phyloP scores from a whole-genome alignment of 306 rosid genomes.

The Quercus aquifolioides region DNA sequence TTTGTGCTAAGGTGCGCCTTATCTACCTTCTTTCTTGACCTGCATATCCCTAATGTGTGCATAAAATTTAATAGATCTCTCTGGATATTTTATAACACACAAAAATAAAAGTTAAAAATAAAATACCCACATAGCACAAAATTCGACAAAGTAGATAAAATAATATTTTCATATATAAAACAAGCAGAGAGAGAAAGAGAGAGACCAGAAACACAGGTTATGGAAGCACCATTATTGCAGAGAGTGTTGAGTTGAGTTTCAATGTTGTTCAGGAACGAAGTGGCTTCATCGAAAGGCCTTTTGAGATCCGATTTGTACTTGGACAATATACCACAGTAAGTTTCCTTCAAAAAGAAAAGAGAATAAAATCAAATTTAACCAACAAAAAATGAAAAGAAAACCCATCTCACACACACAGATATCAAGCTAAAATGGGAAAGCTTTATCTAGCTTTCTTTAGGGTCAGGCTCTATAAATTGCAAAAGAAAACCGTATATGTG shows the following conservation, averaged over 20 bases:
- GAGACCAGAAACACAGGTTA: slow-evolving; percentile 40
- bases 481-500: background rate
- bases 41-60: background rate
- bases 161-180: background rate
- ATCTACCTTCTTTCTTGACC: background rate
- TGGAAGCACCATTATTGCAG: slow-evolving; percentile 15
- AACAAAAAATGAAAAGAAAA: background rate
- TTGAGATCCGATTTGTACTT: slow-evolving; percentile 64
- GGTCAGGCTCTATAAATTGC: slow-evolving; percentile 23
- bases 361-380: background rate
- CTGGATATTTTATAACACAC: background rate
- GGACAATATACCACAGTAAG: slow-evolving; percentile 45
- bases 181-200: slow-evolving; percentile 17
- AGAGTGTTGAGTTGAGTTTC: slow-evolving; percentile 62
- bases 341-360: slow-evolving; percentile 37
- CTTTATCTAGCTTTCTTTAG: slow-evolving; percentile 10
- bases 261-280: slow-evolving; percentile 55
- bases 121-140: background rate
- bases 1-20: slow-evolving; percentile 10
- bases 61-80: background rate
- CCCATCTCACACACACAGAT: background rate
- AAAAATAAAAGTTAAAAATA: background rate
- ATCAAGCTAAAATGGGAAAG: background rate
- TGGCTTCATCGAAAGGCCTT: slow-evolving; percentile 64
- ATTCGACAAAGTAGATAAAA: background rate